Evolutionary conservation across 1,284 basidiomycete species (phyloP).

Genomic region (Pterulicium gracile): DNA sequence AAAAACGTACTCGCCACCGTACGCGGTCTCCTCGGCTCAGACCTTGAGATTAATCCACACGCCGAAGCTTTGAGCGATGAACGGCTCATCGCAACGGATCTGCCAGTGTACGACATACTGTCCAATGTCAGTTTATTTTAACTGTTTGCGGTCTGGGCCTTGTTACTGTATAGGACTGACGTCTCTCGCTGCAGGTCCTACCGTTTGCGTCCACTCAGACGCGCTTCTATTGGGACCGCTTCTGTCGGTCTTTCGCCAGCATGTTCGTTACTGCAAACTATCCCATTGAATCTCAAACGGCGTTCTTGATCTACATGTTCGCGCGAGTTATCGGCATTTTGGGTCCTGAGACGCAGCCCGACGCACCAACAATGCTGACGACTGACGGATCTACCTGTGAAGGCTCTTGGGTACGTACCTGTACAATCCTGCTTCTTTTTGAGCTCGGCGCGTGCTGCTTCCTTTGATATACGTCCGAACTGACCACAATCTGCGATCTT

Average conservation of each 20-base stretch:
- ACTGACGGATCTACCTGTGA: conserved; percentile 2
- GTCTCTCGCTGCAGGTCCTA: neutral
- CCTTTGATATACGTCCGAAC: too few species aligned
- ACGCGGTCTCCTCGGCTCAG: neutral
- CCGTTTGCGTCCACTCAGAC: neutral
- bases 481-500: neutral
- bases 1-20: neutral
- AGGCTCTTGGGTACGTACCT: conserved; percentile 1
- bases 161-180: neutral
- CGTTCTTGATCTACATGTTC: neutral
- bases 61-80: neutral
- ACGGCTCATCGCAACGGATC: neutral
- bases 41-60: neutral
- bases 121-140: neutral
- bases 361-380: neutral
- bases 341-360: neutral
- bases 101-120: neutral
- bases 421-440: neutral
- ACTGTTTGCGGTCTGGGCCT: too few species aligned
- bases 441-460: neutral
- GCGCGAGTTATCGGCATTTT: neutral
- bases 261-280: conserved; percentile 2
- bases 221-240: conserved; percentile 1
- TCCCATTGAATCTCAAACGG: neutral
- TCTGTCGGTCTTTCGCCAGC: neutral